Percentiles rank a stretch among this genome's conserved stretches.
phyloP scores from a whole-genome alignment of 176 grass and related monocot genomes.

The Musa troglodytarum region DNA sequence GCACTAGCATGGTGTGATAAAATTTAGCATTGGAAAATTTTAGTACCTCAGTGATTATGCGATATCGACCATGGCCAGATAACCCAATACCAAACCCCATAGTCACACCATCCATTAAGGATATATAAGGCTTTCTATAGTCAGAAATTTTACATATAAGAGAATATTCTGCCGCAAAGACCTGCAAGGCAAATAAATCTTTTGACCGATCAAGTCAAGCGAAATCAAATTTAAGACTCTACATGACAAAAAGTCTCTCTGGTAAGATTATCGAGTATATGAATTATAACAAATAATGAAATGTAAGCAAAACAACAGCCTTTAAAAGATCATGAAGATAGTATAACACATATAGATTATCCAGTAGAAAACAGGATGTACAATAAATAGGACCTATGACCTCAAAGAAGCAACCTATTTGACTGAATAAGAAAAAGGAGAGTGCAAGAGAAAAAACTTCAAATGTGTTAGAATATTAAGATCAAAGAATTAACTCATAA shows the following conservation, averaged over 20 bases:
- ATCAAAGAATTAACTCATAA: no score
- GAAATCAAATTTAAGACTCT: not conserved
- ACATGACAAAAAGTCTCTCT: not conserved
- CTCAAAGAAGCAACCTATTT: no score
- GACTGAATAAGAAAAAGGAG: no score
- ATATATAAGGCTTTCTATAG: slow-evolving; percentile 90
- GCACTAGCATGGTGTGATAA: not conserved
- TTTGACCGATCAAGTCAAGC: no score
- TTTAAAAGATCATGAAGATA: not conserved
- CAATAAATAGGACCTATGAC: no score
- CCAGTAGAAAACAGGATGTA: no score
- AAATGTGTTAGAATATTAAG: no score
- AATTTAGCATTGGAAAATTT: not conserved
- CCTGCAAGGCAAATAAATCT: slow-evolving; percentile 39
- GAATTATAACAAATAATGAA: not conserved
- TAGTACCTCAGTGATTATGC: slow-evolving; percentile 73
- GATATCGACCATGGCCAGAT: slow-evolving; percentile 87
- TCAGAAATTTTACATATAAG: slow-evolving; percentile 92
- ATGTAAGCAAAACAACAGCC: not conserved
- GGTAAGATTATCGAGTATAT: not conserved
- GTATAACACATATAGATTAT: no score
- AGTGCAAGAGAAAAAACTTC: no score
- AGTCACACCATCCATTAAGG: slow-evolving; percentile 94
- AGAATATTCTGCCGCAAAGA: slow-evolving; percentile 88
- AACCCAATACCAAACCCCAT: slow-evolving; percentile 99